Base-by-base conservation (phyloP, 768 basidiomycete genomes). In the Suillus subaureus region DNA sequence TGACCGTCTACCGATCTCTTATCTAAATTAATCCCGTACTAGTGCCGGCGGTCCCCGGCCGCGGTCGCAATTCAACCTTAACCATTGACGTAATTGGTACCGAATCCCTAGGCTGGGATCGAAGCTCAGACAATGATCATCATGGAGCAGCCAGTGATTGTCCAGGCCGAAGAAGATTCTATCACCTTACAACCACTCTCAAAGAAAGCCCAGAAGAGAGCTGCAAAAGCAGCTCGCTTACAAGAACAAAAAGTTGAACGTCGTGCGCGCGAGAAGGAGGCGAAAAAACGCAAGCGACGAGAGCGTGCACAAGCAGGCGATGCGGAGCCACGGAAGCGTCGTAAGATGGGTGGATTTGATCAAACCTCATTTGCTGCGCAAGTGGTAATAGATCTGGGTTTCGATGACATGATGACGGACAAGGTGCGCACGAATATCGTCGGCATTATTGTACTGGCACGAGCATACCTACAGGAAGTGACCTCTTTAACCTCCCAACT, bases 391-490 rank as follows among this genome's bases (percentile, higher is more conserved):
- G 97, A 99, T 79, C 82, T 98, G 21, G 94, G 89, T 11, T 98
- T 97, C 75, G 96, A 99, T 74, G 87, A 96, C 52, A 81, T 89
- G 78, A 98, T 99, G 97, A 88, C 82, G 64, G 94, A 97, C 67
- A 94, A 96, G 81, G 96, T 96, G 76, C 69, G 58, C 66, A 58
- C 70, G 57, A 55, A 67, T 66, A 61, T 33, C n/a, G 43, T 65
- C 64, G 64, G 67, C 61, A 60, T 64, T 45, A 39, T 62, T 18
- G 16, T 18, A 57, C 66, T 52, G 16, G 16, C 58, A 70, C 62
- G 56, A 62, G 35, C 64, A 58, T 62, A 66, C 31, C 61, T 47
- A 51, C 75, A 99, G 97, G 97, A 99, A 82, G 86, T 97, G 67
- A 87, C 82, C 70, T 98, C 96, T 6, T 84, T 99, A 71, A 88